Percentiles rank a stretch among this genome's conserved stretches.
Evolutionary conservation across 768 basidiomycete genomes (phyloP).

Genomic region (Lepiota brunneoincarnata): DNA sequence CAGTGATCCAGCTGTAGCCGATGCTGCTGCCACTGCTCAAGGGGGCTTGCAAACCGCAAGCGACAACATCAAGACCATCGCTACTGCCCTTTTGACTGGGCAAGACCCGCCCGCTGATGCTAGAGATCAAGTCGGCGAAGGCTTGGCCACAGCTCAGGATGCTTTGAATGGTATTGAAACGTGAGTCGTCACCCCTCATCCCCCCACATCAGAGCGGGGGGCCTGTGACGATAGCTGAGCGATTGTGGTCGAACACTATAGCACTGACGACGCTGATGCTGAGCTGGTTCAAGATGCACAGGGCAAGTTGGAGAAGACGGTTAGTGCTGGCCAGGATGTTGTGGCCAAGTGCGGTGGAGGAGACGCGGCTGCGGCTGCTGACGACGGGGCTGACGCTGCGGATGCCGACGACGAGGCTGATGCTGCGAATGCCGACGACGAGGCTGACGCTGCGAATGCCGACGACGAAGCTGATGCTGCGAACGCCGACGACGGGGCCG

Average conservation of each 20-base stretch:
- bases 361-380: not conserved
- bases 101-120: slow-evolving; percentile 19
- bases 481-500: too few relatives aligned
- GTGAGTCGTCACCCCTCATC: slow-evolving; percentile 12
- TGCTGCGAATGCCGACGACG: too few relatives aligned
- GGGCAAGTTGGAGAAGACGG: slow-evolving; percentile 18
- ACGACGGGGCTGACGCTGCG: not conserved
- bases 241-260: slow-evolving; percentile 1
- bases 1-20: slow-evolving; percentile 21
- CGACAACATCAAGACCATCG: slow-evolving; percentile 22
- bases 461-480: too few relatives aligned
- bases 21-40: slow-evolving; percentile 21
- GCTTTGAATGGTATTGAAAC: slow-evolving; percentile 23
- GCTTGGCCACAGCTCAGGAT: slow-evolving; percentile 17
- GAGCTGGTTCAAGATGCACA: slow-evolving; percentile 16
- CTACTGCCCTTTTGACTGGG: slow-evolving; percentile 17
- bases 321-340: slow-evolving; percentile 21
- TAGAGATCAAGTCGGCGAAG: slow-evolving; percentile 20
- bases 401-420: not conserved
- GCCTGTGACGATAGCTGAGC: not conserved
- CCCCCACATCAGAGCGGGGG: too few relatives aligned
- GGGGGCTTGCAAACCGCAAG: slow-evolving; percentile 20
- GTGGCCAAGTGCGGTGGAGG: slow-evolving; percentile 18
- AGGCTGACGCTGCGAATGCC: too few relatives aligned
- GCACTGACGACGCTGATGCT: slow-evolving; percentile 19